Conservation (phyloP, 164 flowering plant genomes). For the Paratinospora sagittata region DNA sequence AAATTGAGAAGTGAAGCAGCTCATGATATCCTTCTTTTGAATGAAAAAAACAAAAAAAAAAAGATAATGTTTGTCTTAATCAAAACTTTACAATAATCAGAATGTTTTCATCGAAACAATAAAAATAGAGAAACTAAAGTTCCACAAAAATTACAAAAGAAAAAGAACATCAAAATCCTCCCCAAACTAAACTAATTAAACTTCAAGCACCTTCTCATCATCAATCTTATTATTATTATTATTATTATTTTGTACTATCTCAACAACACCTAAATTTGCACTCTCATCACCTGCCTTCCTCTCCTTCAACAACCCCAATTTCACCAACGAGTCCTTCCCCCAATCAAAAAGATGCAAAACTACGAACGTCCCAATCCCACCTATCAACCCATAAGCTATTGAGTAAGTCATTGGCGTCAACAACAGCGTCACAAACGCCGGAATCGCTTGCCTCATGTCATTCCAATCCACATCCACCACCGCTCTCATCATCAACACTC, state of each 20-base stretch:
- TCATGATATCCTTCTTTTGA: too few relatives aligned
- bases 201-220: neutral
- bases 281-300: too few relatives aligned
- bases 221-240: neutral
- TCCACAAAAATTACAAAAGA: neutral
- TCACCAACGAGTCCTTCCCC: constrained; percentile 23
- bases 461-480: constrained; percentile 83
- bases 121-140: neutral
- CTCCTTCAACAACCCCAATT: constrained; percentile 9
- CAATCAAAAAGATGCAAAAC: constrained; percentile 70
- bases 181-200: neutral
- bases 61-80: constrained; percentile 2
- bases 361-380: constrained; percentile 71
- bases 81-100: too few relatives aligned
- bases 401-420: constrained; percentile 87
- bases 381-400: constrained; percentile 79
- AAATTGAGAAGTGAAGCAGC: too few relatives aligned
- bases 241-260: too few relatives aligned
- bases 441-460: constrained; percentile 79
- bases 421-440: constrained; percentile 73
- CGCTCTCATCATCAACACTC: constrained; percentile 91
- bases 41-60: too few relatives aligned
- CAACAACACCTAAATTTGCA: too few relatives aligned
- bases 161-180: too few relatives aligned
- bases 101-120: neutral